Evolutionary conservation across 2,329 filamentous ascomycete species (phyloP).

Genomic region (Hyphodiscus sp.): DNA sequence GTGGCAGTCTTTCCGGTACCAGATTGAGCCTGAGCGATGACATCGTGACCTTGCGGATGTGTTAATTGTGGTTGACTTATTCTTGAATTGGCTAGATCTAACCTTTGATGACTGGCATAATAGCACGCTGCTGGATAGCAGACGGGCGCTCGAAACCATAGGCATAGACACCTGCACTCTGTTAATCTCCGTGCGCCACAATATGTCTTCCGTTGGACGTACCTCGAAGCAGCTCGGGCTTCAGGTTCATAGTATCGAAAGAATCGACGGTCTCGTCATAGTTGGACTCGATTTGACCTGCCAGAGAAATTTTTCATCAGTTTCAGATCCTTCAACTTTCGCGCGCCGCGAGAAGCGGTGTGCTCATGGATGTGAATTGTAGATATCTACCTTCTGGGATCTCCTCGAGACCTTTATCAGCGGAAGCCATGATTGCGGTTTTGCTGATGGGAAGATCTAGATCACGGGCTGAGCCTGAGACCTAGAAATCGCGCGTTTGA

Average conservation of each 20-base stretch:
- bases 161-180: slow-evolving; percentile 71
- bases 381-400: slow-evolving; percentile 76
- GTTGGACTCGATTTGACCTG: slow-evolving; percentile 99
- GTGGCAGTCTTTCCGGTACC: slow-evolving; percentile 99
- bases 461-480: slow-evolving; percentile 76
- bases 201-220: slow-evolving; percentile 34
- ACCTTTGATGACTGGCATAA: slow-evolving; percentile 99
- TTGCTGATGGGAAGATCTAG: slow-evolving; percentile 46
- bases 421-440: slow-evolving; percentile 91
- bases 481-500: slow-evolving; percentile 40
- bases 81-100: slow-evolving; percentile 33
- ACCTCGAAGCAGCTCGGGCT: slow-evolving; percentile 94
- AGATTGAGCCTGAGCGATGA: slow-evolving; percentile 98
- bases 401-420: slow-evolving; percentile 96
- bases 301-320: slow-evolving; percentile 21
- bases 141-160: slow-evolving; percentile 99
- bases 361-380: slow-evolving; percentile 12
- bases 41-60: slow-evolving; percentile 70
- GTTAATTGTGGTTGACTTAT: slow-evolving; percentile 16
- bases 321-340: slow-evolving; percentile 8
- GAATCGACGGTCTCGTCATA: slow-evolving; percentile 99
- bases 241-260: slow-evolving; percentile 97
- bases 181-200: slow-evolving; percentile 16
- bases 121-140: slow-evolving; percentile 99
- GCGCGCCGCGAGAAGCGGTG: slow-evolving; percentile 18